phyloP scores from a whole-genome alignment of 805 yeast species.

The Helenozyma baotianmanensis region DNA sequence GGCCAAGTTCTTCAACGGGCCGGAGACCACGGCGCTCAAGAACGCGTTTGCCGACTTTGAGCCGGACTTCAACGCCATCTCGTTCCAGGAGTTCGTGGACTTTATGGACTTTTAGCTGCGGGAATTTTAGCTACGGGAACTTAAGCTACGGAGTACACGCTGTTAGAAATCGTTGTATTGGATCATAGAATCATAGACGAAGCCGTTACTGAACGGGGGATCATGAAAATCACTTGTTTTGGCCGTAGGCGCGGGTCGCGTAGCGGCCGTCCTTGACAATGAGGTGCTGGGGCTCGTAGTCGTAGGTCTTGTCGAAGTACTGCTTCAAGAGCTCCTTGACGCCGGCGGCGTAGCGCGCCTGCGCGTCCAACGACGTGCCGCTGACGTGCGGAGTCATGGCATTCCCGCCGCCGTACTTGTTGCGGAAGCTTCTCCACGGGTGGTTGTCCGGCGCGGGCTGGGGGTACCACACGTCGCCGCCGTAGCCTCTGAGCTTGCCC shows the following conservation, averaged over 20 bases:
- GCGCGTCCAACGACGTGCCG: constrained; percentile 80
- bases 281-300: constrained; percentile 73
- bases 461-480: constrained; percentile 84
- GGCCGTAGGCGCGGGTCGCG: constrained; percentile 70
- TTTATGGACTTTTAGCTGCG: no score
- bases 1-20: not conserved
- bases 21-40: not conserved
- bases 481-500: constrained; percentile 73
- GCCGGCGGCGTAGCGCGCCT: constrained; percentile 67
- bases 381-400: constrained; percentile 84
- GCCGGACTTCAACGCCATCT: not conserved
- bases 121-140: no score
- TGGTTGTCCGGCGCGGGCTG: constrained; percentile 78
- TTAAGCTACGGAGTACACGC: no score
- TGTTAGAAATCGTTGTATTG: no score
- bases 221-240: constrained; percentile 21
- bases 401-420: constrained; percentile 62
- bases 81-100: not conserved
- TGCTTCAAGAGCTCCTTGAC: constrained; percentile 59
- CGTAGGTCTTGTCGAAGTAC: constrained; percentile 56
- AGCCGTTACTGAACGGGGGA: no score
- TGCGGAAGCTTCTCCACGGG: constrained; percentile 70
- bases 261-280: constrained; percentile 69
- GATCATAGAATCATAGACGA: no score
- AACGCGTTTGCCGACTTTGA: not conserved